Evolutionary conservation across 2,329 filamentous ascomycete genomes (phyloP).

Genomic region (Clarireedia paspali): DNA sequence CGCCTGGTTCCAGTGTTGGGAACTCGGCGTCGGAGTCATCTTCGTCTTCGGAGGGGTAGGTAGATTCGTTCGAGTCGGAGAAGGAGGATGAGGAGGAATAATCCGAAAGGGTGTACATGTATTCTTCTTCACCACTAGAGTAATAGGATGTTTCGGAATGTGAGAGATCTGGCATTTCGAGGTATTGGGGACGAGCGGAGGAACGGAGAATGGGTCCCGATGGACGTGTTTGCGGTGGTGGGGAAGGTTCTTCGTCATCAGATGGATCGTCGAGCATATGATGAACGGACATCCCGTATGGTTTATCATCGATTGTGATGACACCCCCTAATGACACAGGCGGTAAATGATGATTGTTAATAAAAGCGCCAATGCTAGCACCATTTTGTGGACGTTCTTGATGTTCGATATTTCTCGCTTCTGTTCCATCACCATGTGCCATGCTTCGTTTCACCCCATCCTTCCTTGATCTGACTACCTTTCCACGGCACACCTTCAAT

Average conservation of each 20-base stretch:
- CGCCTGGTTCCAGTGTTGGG: slow-evolving; percentile 56
- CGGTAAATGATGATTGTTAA: slow-evolving; percentile 75
- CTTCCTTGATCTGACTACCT: slow-evolving; percentile 54
- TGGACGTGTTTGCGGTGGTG: slow-evolving; percentile 26
- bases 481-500: slow-evolving; percentile 65
- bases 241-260: slow-evolving; percentile 32
- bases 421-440: slow-evolving; percentile 35
- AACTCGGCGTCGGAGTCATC: slow-evolving; percentile 43
- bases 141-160: slow-evolving; percentile 25
- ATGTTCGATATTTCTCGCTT: slow-evolving; percentile 63
- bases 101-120: slow-evolving; percentile 53
- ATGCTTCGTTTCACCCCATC: slow-evolving; percentile 34
- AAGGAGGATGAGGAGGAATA: slow-evolving; percentile 45
- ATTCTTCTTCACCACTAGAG: slow-evolving; percentile 41
- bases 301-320: slow-evolving; percentile 73
- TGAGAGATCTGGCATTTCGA: slow-evolving; percentile 32
- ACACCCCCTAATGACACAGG: slow-evolving; percentile 88
- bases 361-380: slow-evolving; percentile 88
- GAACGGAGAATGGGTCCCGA: slow-evolving; percentile 26
- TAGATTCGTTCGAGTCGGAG: slow-evolving; percentile 9
- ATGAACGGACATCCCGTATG: slow-evolving; percentile 93
- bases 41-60: slow-evolving; percentile 29
- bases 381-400: slow-evolving; percentile 76
- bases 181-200: slow-evolving; percentile 15
- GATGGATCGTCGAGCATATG: slow-evolving; percentile 81